Evolutionary conservation across 129 eudicot genomes (phyloP), one percentile per base, ranked within the genome.

Genomic region (Solidago caesia): DNA sequence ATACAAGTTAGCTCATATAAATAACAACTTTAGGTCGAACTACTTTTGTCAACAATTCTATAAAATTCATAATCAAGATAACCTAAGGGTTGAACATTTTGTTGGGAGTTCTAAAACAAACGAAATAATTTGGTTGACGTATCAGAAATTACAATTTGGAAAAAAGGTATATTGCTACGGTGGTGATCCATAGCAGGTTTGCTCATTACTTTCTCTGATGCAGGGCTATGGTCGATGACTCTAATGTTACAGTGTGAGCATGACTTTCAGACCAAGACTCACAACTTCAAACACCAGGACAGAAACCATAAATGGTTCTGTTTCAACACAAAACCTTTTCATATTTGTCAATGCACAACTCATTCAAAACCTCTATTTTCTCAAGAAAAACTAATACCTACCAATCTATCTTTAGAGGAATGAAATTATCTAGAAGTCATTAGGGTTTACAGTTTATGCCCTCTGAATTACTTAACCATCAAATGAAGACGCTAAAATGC

Each of bases 21-120:
- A 44, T 5, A 70, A 13, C 51, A 52, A 4, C 59, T 70, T 70
- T 43, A 52, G 33, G 62, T 42, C 33, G 16, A 15, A 42, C 15
- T 25, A 0, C 4, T 68, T 45, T 2, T 25, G 72, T 46, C 46
- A 67, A 67, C 6, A 26, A 48, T 48, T 68, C n/a, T 26, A 33
- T 68, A 11, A 2, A 11, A 68, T 26, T 46, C 59, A 47, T 44
- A 68, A 67, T 56, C 61, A 49, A 9, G 13, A 26, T 49, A 69
- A 49, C 45, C 12, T 67, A 4, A 69, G 27, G 39, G 46, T 11
- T 41, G 5, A 55, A 41, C 26, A 21, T 12, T 56, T 11, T 44
- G 21, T 72, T 72, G 43, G 56, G 44, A 56, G 42, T 53, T 72
- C 8, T 21, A 72, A 21, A 72, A 57, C 11, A 72, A 16, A 71